Percentiles rank a stretch among this genome's conserved stretches.
These are phyloP conservation scores for Nicotiana paniculata DNA, from an alignment of 257 asterid genomes.

Conservation along the genomic window DNA sequence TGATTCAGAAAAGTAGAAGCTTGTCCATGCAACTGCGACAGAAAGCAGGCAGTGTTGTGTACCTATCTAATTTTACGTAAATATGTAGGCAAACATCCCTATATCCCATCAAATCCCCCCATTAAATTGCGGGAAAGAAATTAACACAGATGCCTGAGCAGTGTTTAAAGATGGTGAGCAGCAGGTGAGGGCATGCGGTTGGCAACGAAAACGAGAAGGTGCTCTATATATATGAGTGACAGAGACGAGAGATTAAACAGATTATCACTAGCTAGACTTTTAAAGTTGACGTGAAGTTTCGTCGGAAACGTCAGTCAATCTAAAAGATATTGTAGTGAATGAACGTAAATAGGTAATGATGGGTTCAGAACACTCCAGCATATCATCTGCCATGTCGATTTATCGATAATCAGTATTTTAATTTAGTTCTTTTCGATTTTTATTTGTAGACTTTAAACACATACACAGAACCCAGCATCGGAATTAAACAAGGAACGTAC, in stretches of 20 bases:
- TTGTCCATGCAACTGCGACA: not conserved
- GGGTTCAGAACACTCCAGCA: too few species aligned
- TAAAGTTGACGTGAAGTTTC: constrained; percentile 4
- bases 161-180: not conserved
- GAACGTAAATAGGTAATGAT: not conserved
- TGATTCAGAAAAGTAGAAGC: not conserved
- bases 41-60: not conserved
- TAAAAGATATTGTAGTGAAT: not conserved
- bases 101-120: not conserved
- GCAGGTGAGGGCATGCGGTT: not conserved
- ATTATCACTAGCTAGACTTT: not conserved
- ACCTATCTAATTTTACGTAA: not conserved
- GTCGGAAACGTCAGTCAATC: not conserved
- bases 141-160: not conserved
- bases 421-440: too few species aligned
- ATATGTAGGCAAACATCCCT: not conserved
- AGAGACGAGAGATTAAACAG: not conserved
- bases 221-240: not conserved
- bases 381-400: too few species aligned
- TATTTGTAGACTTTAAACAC: too few species aligned
- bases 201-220: not conserved
- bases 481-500: too few species aligned
- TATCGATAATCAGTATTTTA: too few species aligned
- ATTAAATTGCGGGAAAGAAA: not conserved
- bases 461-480: too few species aligned